Evolutionary conservation across 1,284 basidiomycete genomes (phyloP), one percentile per base, ranked within the genome.

Genomic region (Anthracocystis panici-leucophaei): DNA sequence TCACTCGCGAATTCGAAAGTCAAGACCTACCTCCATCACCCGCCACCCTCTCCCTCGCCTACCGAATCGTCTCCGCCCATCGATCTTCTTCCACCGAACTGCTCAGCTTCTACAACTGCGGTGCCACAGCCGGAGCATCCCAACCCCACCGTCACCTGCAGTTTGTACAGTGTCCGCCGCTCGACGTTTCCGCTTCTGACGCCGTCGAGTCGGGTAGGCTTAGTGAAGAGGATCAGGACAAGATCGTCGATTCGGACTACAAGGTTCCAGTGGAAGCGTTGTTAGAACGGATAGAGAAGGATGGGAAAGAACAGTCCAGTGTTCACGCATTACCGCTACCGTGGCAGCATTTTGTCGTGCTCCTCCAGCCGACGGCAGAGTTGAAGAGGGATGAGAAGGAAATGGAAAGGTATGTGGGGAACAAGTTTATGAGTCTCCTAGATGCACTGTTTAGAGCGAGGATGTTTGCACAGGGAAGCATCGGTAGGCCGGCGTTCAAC

Each of bases 101-200:
- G 40, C 58, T 85, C 3, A 67, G 60, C 3, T 85, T 85, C 54
- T 85, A 79, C 68, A 85, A 85, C 57, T 85, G 84, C 57, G 84
- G 84, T 21, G 46, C 45, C 9, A 59, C 70, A 0, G 68, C 78
- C 11, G 84, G 84, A 1, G 84, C 84, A 0, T 72, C 64, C 18
- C 83, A 84, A 42, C 77, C 80, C 2, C 82, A 84, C 44, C 75
- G 80, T 11, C 84, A 84, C 49, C 29, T 84, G 42, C 83, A 85
- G 42, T 80, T 84, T 33, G 75, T 83, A 18, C 76, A 81, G 40
- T 68, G 81, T 23, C 65, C 61, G 0, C 73, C 77, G 1, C 40
- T 65, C 10, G 68, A 69, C 29, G 65, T 65, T 3, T 48, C 49
- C 5, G 16, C 56, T 10, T 42, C 27, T 0, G 58, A 63, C 40